Base-by-base conservation (phyloP, 495 filamentous ascomycete species). In the Xanthoparmelia taractica region DNA sequence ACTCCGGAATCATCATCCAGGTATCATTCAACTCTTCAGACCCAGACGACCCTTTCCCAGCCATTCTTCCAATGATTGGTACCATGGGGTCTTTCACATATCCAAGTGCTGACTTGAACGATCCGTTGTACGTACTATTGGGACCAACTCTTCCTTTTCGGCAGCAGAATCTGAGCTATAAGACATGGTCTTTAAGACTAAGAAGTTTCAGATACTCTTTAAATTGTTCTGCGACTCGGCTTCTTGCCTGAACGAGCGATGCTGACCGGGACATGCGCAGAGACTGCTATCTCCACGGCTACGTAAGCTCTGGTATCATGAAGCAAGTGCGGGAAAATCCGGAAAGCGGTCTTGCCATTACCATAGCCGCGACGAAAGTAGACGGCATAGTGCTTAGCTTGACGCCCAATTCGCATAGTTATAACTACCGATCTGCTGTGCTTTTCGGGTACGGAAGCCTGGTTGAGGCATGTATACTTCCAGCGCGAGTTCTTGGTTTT, bases 261-360 rank as follows among this genome's bases (percentile, higher is more conserved):
- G 29, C 50, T 54, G 50, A 54, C 27, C 2, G 8, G 8, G 29
- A 31, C 7, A 6, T 18, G 29, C 2, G 27, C 10, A 54, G 50
- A 17, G 88, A 95, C 65, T 82, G 89, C 61, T 96, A 97, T 69
- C 83, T 97, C 8, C 92, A 97, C 72, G 90, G 90, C 68, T 95
- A 94, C 71, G 85, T 93, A 58, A 87, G 84, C 59, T 87, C 87
- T 15, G 89, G 92, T 4, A 78, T 96, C 41, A 87, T 91, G 77
- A 87, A 86, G 62, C 71, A 89, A 12, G 78, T 84, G 36, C 81
- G 84, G n/a, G 64, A 59, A 23, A 38, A 59, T 54, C 65, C 63
- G 25, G 74, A 68, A 5, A 68, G 78, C n/a, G 82, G 85, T 6
- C 65, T 89, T 34, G 84, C 82, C 2, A 80, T 83, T 68, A 91